Evolutionary conservation across 2,329 filamentous ascomycete species (phyloP).

Genomic region (Geosmithia flava): DNA sequence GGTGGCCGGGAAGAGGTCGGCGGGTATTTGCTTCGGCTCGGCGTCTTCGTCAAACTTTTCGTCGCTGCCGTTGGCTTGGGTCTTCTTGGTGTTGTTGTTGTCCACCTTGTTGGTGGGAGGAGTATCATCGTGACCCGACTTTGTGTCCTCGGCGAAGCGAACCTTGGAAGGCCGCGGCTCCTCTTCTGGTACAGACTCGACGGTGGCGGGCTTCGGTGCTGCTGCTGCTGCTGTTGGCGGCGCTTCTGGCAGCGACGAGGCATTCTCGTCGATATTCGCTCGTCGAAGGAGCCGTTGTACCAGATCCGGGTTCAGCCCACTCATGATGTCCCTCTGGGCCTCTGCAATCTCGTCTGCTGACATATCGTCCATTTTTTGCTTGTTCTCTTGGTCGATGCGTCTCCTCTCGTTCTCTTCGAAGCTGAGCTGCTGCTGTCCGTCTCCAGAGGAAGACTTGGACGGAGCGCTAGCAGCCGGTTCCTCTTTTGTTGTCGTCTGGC

Average conservation of each 20-base stretch:
- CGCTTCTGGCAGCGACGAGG: neutral
- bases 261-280: slow-evolving; percentile 64
- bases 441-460: neutral
- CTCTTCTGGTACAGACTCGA: neutral
- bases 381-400: slow-evolving; percentile 76
- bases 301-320: slow-evolving; percentile 60
- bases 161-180: neutral
- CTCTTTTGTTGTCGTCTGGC: neutral
- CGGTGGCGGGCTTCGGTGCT: slow-evolving; percentile 14
- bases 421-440: slow-evolving; percentile 5
- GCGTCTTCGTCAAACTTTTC: slow-evolving; percentile 28
- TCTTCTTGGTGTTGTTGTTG: neutral
- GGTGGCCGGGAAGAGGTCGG: slow-evolving; percentile 28
- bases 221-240: slow-evolving; percentile 8
- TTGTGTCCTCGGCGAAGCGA: neutral
- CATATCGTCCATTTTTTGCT: slow-evolving; percentile 62
- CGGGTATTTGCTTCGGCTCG: slow-evolving; percentile 24
- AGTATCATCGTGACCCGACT: neutral
- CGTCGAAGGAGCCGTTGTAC: slow-evolving; percentile 66
- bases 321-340: slow-evolving; percentile 70
- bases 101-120: neutral
- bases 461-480: neutral
- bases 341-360: slow-evolving; percentile 67
- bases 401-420: slow-evolving; percentile 47
- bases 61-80: slow-evolving; percentile 4